phyloP scores from a whole-genome alignment of 805 yeast species.

The Dipodascus geniculatus region DNA sequence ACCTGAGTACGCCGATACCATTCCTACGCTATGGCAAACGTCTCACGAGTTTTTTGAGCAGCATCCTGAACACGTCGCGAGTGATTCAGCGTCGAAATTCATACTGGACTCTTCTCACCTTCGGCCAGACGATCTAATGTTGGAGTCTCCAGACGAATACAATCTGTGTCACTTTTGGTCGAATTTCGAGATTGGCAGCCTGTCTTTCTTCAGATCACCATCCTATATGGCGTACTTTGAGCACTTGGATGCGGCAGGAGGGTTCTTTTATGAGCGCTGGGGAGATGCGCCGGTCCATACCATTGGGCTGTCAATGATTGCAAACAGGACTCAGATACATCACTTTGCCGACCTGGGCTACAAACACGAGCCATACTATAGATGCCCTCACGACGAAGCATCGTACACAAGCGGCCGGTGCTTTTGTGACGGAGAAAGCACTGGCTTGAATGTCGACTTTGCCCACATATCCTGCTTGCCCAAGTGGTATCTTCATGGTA shows the following conservation, averaged over 20 bases:
- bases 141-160: constrained; percentile 46
- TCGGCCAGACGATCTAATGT: constrained; percentile 31
- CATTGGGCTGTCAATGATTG: constrained; percentile 48
- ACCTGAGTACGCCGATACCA: constrained; percentile 73
- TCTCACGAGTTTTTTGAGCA: constrained; percentile 52
- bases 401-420: constrained; percentile 25
- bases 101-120: constrained; percentile 38
- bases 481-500: constrained; percentile 26
- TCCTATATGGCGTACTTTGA: constrained; percentile 60
- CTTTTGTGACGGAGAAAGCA: constrained; percentile 23
- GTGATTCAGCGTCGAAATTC: constrained; percentile 48
- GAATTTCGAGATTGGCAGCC: constrained; percentile 68
- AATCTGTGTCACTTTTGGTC: constrained; percentile 86
- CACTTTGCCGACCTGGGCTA: constrained; percentile 80
- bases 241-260: constrained; percentile 58
- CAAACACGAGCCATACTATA: constrained; percentile 52
- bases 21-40: constrained; percentile 73
- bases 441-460: constrained; percentile 16
- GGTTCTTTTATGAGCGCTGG: constrained; percentile 88
- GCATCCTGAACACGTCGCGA: constrained; percentile 49
- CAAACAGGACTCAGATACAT: constrained; percentile 50
- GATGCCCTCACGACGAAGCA: constrained; percentile 29
- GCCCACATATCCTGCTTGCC: constrained; percentile 26
- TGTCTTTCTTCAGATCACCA: constrained; percentile 62
- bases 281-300: constrained; percentile 93